These are phyloP conservation scores for Lanmaoa rubissima DNA, from an alignment of 768 basidiomycete genomes.

Conservation along the genomic window DNA sequence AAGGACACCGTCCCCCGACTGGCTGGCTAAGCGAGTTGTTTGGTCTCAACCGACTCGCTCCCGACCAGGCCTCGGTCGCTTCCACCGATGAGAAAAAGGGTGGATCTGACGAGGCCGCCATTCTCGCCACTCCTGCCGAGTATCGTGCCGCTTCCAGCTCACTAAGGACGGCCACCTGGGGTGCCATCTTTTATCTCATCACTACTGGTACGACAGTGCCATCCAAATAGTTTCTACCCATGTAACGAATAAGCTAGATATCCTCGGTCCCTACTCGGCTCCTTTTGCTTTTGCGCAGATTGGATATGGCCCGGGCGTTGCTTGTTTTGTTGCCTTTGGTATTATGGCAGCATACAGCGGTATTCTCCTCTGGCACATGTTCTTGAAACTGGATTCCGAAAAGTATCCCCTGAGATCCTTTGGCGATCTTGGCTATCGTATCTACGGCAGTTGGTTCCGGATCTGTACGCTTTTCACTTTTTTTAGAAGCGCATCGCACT, in stretches of 20 bases:
- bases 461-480: conserved; percentile 25
- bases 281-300: conserved; percentile 59
- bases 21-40: conserved; percentile 23
- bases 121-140: conserved; percentile 30
- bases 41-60: conserved; percentile 21
- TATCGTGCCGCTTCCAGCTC: conserved; percentile 43
- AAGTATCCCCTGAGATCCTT: conserved; percentile 50
- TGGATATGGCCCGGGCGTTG: conserved; percentile 57
- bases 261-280: conserved; percentile 60
- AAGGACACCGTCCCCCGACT: conserved; percentile 5
- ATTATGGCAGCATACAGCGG: conserved; percentile 54
- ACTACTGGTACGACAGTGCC: conserved; percentile 39
- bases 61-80: conserved; percentile 30
- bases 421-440: conserved; percentile 53
- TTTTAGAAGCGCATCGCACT: background rate
- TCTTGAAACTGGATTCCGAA: conserved; percentile 54
- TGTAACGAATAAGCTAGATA: conserved; percentile 36
- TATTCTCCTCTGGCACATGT: conserved; percentile 54
- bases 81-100: conserved; percentile 29
- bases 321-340: conserved; percentile 23
- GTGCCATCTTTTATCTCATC: conserved; percentile 52
- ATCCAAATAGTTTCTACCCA: background rate
- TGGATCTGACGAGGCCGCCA: conserved; percentile 9
- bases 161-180: conserved; percentile 50
- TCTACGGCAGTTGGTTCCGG: conserved; percentile 48